Base-by-base conservation (phyloP, 768 basidiomycete species). In the Amanita phalloides region DNA sequence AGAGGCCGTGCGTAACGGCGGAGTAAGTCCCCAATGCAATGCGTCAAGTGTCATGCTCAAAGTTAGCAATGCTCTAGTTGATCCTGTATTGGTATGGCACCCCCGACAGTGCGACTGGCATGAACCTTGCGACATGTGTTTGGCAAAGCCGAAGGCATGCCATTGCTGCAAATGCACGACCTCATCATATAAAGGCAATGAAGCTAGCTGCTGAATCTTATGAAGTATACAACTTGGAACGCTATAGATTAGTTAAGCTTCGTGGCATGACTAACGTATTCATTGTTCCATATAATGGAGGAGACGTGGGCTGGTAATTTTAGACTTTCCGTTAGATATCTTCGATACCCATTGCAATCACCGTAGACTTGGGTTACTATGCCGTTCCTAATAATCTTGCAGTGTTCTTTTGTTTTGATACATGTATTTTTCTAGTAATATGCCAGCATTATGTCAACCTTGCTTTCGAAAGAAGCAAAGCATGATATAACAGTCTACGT, bases 21-120 rank as follows among this genome's bases (percentile, higher is more conserved):
- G 90, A 17, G 86, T 90, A 62, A 63, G 83, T 71, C 57, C 47
- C 62, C 38, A 28, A 17, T 54, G 51, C 33, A 13, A 33, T 4
- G 33, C 33, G 33, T 13, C 33, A 4, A 33, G 5, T 33, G 13
- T 33, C 1, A 33, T 33, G 33, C 33, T 33, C 33, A 33, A 33
- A 4, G 11, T 33, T 11, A 13, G 11, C 11, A 33, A 37, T 38
- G 32, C 41, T 37, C 26, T 45, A 90, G 79, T 71, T 97, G 30
- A 77, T 96, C 48, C 72, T 94, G 63, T 97, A 97, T 65, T 97
- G 95, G 94, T 94, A 92, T 58, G 93, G 93, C 8, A 75, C 84
- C 28, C 93, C 93, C 1, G 70, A 89, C 57, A 75, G 75, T 45
- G 63, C 72, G 35, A 86, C 87, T 0, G 83, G 91, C 1, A 72